A percentile compares a stretch with the other conserved stretches of the same genome.
These are phyloP conservation scores for Fragilaria radians DNA, from an alignment of 108 stramenopile species.

Conservation along the genomic window DNA sequence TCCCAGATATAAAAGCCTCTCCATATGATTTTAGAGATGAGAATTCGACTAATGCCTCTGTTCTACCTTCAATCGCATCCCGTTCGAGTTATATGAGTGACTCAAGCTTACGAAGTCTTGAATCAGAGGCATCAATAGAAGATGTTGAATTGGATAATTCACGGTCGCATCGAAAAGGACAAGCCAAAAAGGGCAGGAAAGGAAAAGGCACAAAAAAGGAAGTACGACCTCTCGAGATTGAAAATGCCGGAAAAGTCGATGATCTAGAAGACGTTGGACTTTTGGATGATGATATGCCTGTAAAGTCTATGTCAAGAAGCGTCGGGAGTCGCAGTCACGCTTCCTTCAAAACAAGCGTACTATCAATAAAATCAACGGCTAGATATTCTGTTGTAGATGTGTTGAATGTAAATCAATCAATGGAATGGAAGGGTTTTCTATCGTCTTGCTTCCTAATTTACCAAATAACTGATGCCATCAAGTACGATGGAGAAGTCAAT, in stretches of 20 bases:
- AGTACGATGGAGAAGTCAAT: constrained; percentile 38
- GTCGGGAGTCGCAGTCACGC: not conserved
- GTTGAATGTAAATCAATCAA: constrained; percentile 73
- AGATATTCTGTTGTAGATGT: constrained; percentile 13
- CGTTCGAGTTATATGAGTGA: not conserved
- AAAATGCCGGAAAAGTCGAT: not conserved
- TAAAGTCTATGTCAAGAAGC: not conserved
- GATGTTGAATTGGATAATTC: not conserved
- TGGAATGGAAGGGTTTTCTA: constrained; percentile 83
- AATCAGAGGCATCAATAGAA: not conserved
- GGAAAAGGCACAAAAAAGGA: not conserved
- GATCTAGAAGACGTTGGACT: not conserved
- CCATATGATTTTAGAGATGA: too few relatives aligned
- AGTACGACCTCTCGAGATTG: not conserved
- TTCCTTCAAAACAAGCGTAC: not conserved
- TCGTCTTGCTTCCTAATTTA: constrained; percentile 74
- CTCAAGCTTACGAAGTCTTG: not conserved
- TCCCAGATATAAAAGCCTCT: too few relatives aligned
- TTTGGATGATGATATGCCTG: not conserved
- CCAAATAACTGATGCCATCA: constrained; percentile 50
- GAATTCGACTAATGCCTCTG: not conserved
- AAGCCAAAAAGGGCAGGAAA: too few relatives aligned
- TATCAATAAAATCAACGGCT: not conserved
- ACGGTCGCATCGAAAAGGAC: not conserved
- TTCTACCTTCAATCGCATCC: not conserved